Percentiles rank a stretch among this genome's conserved stretches.
Conservation (phyloP, 2,329 filamentous ascomycete genomes). For the Epichloe baconii region DNA sequence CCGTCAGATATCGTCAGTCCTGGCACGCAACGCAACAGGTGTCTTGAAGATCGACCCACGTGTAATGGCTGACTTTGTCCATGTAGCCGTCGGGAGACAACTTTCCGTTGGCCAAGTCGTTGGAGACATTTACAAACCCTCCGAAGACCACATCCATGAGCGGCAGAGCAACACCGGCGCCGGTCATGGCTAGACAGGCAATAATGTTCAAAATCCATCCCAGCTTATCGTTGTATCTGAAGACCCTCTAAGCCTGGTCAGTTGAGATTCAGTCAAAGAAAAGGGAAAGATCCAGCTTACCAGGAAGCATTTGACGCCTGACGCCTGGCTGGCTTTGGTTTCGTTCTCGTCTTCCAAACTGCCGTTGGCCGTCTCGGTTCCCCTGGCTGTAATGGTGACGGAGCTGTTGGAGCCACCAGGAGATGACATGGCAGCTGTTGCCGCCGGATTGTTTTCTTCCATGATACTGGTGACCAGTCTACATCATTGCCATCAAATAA, state of each 20-base stretch:
- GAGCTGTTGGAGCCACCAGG: neutral
- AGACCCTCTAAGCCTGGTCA: slow-evolving; percentile 18
- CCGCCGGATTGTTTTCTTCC: neutral
- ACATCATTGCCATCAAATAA: neutral
- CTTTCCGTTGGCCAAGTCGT: slow-evolving; percentile 30
- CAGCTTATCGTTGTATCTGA: slow-evolving; percentile 23
- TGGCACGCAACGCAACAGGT: neutral
- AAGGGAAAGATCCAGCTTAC: slow-evolving; percentile 2
- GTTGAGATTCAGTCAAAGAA: neutral
- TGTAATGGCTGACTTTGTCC: slow-evolving; percentile 31
- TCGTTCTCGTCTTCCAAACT: neutral
- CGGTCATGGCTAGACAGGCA: slow-evolving; percentile 24
- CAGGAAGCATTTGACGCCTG: slow-evolving; percentile 15
- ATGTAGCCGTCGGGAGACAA: slow-evolving; percentile 34
- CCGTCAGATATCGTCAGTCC: neutral
- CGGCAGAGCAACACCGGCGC: slow-evolving; percentile 28
- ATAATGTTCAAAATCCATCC: slow-evolving; percentile 25
- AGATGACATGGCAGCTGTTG: neutral
- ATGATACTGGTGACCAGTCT: neutral
- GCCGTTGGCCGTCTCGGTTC: slow-evolving; percentile 14
- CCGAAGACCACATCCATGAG: slow-evolving; percentile 49
- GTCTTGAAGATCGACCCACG: slow-evolving; percentile 17
- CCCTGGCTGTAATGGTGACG: neutral
- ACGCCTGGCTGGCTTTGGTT: slow-evolving; percentile 8
- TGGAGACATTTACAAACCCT: slow-evolving; percentile 40